Base-by-base conservation (phyloP, 1,284 basidiomycete species). In the Ceratobasidium sp. region DNA sequence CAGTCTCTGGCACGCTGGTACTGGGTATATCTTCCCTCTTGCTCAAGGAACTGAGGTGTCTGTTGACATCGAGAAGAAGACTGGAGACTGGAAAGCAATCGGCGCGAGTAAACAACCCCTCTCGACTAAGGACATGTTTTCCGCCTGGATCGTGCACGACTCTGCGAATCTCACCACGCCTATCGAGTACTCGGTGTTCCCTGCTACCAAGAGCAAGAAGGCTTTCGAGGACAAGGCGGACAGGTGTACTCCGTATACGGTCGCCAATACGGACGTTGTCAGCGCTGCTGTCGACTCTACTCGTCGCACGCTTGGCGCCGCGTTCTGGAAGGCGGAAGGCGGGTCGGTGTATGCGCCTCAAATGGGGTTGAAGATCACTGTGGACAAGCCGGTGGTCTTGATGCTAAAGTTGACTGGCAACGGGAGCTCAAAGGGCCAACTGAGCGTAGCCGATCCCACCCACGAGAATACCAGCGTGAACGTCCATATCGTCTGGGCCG, bases 51-150 rank as follows among this genome's bases (percentile, higher is more conserved):
- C 44, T 2, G 37, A 37, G 49, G 46, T 82, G 22, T 77, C 79
- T 69, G 59, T 66, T 79, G 82, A 87, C 52, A 82, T 86, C 7
- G 88, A 87, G 2, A 79, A 85, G 43, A 85, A 85, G 77, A 87
- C 87, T 0, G 91, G 90, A 1, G 85, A 88, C 78, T 92, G 91
- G 91, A 84, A 86, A n/a, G 80, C 83, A 3, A 89, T 92, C 77
- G 90, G 90, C n/a, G 90, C 87, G 13, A 90, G 90, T 4, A 84
- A 83, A 0, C 85, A 87, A 67, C 88, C 89, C 17, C 84, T 86
- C 1, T 81, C 83, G 43, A 88, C 86, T 1, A 87, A 89, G 54
- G 86, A 90, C 80, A 82, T 92, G 32, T 92, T 92, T 83, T 83
- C 88, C 0, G 90, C 91, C 0, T 90, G 87, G 86, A 83, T 91